phyloP scores from a whole-genome alignment of 2,329 filamentous ascomycete genomes.

The Podosphaera leucotricha region DNA sequence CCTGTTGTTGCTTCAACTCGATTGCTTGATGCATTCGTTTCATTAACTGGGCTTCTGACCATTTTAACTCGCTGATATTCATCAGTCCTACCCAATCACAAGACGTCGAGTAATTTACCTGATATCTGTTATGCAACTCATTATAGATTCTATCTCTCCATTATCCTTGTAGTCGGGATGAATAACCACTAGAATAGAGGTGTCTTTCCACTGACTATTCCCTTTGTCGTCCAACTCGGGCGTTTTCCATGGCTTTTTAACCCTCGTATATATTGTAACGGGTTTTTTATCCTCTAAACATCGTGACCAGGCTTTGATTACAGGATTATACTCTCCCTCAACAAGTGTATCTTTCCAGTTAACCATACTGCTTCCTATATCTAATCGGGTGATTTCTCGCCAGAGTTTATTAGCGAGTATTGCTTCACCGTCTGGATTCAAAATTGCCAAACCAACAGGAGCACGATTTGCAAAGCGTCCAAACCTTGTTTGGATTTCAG shows the following conservation, averaged over 20 bases:
- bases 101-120: background rate
- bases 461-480: constrained; percentile 68
- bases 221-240: constrained; percentile 20
- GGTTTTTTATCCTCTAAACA: constrained; percentile 36
- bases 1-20: constrained; percentile 50
- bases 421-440: constrained; percentile 45
- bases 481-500: constrained; percentile 53
- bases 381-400: constrained; percentile 41
- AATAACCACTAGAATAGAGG: constrained; percentile 56
- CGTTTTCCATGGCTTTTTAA: constrained; percentile 35
- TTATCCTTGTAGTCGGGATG: constrained; percentile 45
- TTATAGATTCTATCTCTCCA: constrained; percentile 47
- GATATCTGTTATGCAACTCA: constrained; percentile 67
- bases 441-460: constrained; percentile 67
- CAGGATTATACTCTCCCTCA: constrained; percentile 35
- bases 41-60: constrained; percentile 59
- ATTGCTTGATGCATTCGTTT: constrained; percentile 58
- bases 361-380: constrained; percentile 31
- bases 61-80: constrained; percentile 45
- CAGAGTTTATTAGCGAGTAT: constrained; percentile 66
- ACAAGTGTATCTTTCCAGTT: constrained; percentile 52
- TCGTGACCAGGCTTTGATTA: constrained; percentile 37
- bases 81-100: background rate
- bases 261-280: constrained; percentile 51
- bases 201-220: constrained; percentile 37